Evolutionary conservation across 108 stramenopile genomes (phyloP), one percentile per base, ranked within the genome.

Genomic region (Fragilaria crotonensis): DNA sequence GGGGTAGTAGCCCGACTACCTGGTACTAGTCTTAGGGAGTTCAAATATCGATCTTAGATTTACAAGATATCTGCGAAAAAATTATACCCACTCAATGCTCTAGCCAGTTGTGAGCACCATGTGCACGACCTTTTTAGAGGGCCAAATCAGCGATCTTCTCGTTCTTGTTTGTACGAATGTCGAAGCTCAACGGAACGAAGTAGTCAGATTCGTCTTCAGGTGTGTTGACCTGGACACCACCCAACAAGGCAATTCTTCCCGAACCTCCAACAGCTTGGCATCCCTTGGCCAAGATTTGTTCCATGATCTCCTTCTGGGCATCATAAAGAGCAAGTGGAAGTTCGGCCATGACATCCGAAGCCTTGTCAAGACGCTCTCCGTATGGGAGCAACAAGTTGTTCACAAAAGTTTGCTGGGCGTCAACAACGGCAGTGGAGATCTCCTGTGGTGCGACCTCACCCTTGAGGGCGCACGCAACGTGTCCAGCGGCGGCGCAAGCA

Each of bases 161-260:
- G 5, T 21, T 21, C 20, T 49, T 21, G 48, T 49, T 49, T 5
- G 14, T 21, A 19, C 20, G 5, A 5, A 49, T 20, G 5, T 49
- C 48, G 48, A 49, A 49, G 20, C 48, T 49, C 19, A 20, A 20
- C 19, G 48, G 54, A 17, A 54, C 26, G 54, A 54, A 28, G 19
- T 54, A 31, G 28, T 54, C 26, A n/a, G 29, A 60, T 68, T 77
- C 47, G 67, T 89, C 4, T 89, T 63, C 60, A 2, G 14, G n/a
- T 5, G 11, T 49, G 28, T 5, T 72, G 60, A 72, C 67, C 36
- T 72, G 71, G 33, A 72, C 67, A 3, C 71, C 71, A 30, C 71
- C 71, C 48, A 72, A 66, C 21, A 66, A 4, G 30, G 60, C 71
- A 53, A 67, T 72, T 17, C 50, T 48, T 5, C 61, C 66, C 5